These are phyloP conservation scores for Citrus reticulata DNA, from an alignment of 345 rosid genomes.

Conservation along the genomic window DNA sequence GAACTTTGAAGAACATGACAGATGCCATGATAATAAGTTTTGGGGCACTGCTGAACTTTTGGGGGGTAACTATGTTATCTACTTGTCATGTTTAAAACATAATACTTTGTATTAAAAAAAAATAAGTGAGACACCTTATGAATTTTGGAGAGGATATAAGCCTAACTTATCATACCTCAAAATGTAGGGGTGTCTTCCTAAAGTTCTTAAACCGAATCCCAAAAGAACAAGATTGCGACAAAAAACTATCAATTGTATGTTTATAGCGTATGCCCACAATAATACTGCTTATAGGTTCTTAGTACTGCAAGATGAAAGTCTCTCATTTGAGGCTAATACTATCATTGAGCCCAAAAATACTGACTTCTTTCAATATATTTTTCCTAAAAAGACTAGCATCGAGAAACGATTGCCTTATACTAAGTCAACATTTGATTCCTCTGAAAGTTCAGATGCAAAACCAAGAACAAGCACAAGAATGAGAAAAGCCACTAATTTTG, in stretches of 20 bases:
- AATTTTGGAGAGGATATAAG: neutral
- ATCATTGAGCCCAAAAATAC: too few species aligned
- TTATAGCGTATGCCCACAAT: neutral
- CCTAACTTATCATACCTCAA: neutral
- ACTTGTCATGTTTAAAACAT: too few species aligned
- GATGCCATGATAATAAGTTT: neutral
- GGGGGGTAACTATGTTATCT: neutral
- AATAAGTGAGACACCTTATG: neutral
- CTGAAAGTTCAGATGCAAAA: neutral
- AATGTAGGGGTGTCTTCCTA: too few species aligned
- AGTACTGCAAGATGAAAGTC: neutral
- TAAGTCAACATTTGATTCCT: too few species aligned
- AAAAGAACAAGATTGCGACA: too few species aligned
- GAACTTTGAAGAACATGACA: neutral
- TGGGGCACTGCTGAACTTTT: neutral
- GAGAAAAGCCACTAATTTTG: too few species aligned
- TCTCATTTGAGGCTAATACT: too few species aligned
- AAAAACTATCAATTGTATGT: neutral
- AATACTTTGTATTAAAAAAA: too few species aligned
- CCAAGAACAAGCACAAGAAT: too few species aligned
- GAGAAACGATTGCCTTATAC: too few species aligned
- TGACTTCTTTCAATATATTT: too few species aligned
- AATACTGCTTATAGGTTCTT: neutral
- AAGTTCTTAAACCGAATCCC: too few species aligned
- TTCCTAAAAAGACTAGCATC: neutral